These are phyloP conservation scores for Microthyrium microscopicum DNA, from an alignment of 2,329 filamentous ascomycete species.

Conservation along the genomic window DNA sequence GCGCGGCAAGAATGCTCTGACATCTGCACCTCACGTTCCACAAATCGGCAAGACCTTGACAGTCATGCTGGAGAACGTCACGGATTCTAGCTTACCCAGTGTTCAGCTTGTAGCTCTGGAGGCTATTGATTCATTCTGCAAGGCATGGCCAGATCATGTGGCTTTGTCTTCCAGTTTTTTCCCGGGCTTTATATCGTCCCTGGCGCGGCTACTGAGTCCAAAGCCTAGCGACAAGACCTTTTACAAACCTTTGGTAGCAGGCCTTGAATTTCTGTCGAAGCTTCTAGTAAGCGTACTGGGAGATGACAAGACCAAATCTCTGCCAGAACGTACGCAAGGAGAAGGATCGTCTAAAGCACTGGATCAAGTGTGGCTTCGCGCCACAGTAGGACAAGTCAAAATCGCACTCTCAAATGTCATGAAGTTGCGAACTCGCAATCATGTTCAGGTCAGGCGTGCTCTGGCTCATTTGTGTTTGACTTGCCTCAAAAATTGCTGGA, in stretches of 20 bases:
- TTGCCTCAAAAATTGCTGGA: constrained; percentile 63
- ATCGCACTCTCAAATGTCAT: constrained; percentile 64
- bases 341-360: constrained; percentile 14
- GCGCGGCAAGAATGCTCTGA: constrained; percentile 33
- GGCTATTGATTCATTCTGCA: constrained; percentile 45
- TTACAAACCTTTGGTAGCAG: constrained; percentile 19
- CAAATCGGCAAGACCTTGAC: constrained; percentile 70
- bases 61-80: constrained; percentile 40
- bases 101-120: constrained; percentile 55
- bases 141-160: constrained; percentile 47
- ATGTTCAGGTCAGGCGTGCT: constrained; percentile 48
- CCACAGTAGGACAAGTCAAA: constrained; percentile 66
- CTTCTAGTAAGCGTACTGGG: constrained; percentile 27
- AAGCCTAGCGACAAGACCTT: constrained; percentile 39
- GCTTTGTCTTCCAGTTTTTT: constrained; percentile 63
- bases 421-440: constrained; percentile 55
- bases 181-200: constrained; percentile 68
- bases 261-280: constrained; percentile 18
- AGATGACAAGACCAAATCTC: constrained; percentile 12
- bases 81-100: constrained; percentile 41
- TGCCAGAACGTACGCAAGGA: background rate
- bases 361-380: constrained; percentile 54
- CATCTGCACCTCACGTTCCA: constrained; percentile 46
- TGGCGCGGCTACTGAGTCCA: constrained; percentile 61
- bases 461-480: constrained; percentile 56